Conservation (phyloP, 768 basidiomycete species). For the Russula sp. region DNA sequence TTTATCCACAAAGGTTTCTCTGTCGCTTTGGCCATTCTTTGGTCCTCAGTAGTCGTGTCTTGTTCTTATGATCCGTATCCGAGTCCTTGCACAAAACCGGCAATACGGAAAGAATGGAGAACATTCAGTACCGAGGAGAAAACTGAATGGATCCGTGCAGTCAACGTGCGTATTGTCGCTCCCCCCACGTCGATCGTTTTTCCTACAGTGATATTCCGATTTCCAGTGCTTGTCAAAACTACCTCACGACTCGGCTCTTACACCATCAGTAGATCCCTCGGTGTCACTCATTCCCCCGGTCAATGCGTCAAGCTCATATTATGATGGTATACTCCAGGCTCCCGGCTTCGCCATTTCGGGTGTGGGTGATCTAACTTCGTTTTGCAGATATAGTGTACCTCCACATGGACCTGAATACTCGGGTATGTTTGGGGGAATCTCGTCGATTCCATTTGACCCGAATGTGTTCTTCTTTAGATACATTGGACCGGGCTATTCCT, state of each 20-base stretch:
- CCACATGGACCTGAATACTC: conserved; percentile 34
- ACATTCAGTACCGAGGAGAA: conserved; percentile 25
- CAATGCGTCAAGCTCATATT: conserved; percentile 29
- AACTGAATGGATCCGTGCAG: conserved; percentile 32
- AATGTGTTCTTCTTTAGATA: conserved; percentile 21
- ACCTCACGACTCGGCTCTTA: conserved; percentile 27
- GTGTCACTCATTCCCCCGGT: conserved; percentile 25
- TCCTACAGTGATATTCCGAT: not conserved
- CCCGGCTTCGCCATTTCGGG: not conserved
- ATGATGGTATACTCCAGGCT: conserved; percentile 18
- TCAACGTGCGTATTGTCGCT: conserved; percentile 28
- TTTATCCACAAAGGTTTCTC: not conserved
- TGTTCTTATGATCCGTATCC: not conserved
- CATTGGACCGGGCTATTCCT: conserved; percentile 34
- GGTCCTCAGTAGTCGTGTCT: not conserved
- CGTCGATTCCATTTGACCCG: not conserved
- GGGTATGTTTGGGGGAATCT: conserved; percentile 9
- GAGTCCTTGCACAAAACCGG: conserved; percentile 25
- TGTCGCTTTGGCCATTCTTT: not conserved
- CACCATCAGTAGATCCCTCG: conserved; percentile 16
- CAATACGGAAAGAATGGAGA: conserved; percentile 34
- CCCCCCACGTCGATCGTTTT: not conserved
- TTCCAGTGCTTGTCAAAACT: conserved; percentile 17
- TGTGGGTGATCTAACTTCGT: not conserved
- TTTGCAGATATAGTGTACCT: conserved; percentile 31